phyloP scores from a whole-genome alignment of 345 rosid genomes.

The Moricandia moricandioides region DNA sequence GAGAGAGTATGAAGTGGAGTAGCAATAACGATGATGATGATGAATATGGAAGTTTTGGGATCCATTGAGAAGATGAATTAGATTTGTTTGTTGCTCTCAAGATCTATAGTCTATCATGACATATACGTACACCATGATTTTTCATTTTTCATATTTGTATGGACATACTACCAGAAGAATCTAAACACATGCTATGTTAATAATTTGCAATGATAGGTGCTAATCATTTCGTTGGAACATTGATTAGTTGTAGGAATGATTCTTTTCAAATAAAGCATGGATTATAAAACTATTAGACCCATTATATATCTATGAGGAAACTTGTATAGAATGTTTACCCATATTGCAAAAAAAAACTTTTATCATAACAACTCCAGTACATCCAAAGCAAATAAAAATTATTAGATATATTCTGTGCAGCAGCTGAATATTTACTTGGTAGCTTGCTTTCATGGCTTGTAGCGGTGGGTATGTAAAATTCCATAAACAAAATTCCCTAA shows the following conservation, averaged over 20 bases:
- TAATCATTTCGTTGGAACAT: constrained; percentile 32
- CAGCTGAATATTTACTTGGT: neutral
- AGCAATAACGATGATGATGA: neutral
- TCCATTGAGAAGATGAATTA: constrained; percentile 25
- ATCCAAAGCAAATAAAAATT: neutral
- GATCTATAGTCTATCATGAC: constrained; percentile 13
- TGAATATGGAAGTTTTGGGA: constrained; percentile 5
- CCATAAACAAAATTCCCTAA: neutral
- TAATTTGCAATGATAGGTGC: constrained; percentile 16
- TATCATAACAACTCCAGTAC: neutral
- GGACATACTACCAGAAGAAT: constrained; percentile 23
- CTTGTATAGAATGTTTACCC: too few species aligned
- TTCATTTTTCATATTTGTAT: constrained; percentile 8
- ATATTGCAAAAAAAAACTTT: neutral
- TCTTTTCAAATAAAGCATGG: neutral
- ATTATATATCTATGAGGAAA: too few species aligned
- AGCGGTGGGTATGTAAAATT: neutral
- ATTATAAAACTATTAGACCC: neutral
- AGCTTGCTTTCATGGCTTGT: neutral
- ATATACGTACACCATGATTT: neutral
- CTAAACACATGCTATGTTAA: constrained; percentile 29
- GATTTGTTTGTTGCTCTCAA: constrained; percentile 17
- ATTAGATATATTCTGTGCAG: neutral
- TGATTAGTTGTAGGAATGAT: constrained; percentile 21
- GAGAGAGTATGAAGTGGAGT: constrained; percentile 12